Evolutionary conservation across 805 yeast species (phyloP), one percentile per base, ranked within the genome.

Genomic region (Wickerhamiella parazyma): DNA sequence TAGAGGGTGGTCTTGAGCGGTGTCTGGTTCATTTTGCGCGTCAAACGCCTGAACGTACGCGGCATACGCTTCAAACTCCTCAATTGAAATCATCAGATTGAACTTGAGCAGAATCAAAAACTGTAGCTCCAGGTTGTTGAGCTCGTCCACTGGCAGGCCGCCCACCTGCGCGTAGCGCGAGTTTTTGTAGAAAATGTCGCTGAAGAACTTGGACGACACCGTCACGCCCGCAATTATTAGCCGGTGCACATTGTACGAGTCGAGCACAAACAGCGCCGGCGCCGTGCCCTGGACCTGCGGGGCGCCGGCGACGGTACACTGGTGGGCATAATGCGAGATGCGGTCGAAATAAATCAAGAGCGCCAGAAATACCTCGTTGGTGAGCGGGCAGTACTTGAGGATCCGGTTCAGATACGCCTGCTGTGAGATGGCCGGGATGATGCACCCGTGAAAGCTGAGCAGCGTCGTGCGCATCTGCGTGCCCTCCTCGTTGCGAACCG

Each of bases 301-400:
- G 9, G 28, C 45, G 11, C 39, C 46, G 38, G 36, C 48, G 33
- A 45, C 43, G 33, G 44, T 40, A 28, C 11, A 48, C 14, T 54
- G 43, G 49, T 82, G 80, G 35, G 91, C 85, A 49, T 83, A 71
- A 56, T 83, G 83, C 16, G 94, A 91, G 36, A 89, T 85, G 49
- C 97, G 68, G 63, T 91, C 99, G 64, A 91, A 86, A 61, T 91
- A 91, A 24, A 91, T 96, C 54, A 91, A 68, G 28, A 91, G 64
- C 31, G 95, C 79, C 38, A 91, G 65, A 61, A 87, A 91, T 26
- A 91, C 97, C 59, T 91, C 97, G 62, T 89, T 89, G 2, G 98
- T 87, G n/a, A 91, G 91, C 0, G 99, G 97, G 61, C 99, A 91
- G 64, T 91, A 91, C 62, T 89, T 89, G 59, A 89, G 73, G 22